Percentiles rank a stretch among this genome's conserved stretches.
Evolutionary conservation across 345 rosid genomes (phyloP).

Genomic region (Ceriops zippeliana): DNA sequence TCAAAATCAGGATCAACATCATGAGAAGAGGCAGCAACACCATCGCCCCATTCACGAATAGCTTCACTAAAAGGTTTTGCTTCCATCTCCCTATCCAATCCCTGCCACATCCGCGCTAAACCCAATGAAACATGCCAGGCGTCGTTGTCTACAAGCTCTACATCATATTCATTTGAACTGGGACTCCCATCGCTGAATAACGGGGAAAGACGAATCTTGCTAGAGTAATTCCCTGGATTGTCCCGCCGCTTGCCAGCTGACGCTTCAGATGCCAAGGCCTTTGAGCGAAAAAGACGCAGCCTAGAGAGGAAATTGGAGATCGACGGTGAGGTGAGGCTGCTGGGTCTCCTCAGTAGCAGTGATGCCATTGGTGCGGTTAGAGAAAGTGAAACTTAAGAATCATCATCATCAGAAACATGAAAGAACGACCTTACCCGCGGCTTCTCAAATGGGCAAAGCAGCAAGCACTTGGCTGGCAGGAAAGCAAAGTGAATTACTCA

Average conservation of each 20-base stretch:
- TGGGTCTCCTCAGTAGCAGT: too few species aligned
- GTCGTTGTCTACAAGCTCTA: conserved; percentile 68
- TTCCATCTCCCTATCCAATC: too few species aligned
- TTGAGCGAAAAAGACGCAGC: conserved; percentile 28
- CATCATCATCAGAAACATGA: too few species aligned
- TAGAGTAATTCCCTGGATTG: neutral
- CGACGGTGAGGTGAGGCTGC: too few species aligned
- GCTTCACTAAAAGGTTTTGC: conserved; percentile 16
- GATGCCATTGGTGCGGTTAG: too few species aligned
- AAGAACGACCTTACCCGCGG: too few species aligned
- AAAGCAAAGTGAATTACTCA: too few species aligned
- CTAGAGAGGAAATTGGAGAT: too few species aligned
- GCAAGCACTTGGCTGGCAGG: too few species aligned
- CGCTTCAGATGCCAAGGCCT: conserved; percentile 13
- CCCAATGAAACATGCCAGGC: conserved; percentile 67
- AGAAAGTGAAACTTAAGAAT: too few species aligned
- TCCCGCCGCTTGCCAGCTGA: neutral
- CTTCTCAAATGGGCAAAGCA: too few species aligned
- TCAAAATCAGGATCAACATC: conserved; percentile 9
- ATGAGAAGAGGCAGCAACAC: conserved; percentile 13
- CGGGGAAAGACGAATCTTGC: conserved; percentile 31
- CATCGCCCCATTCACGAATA: conserved; percentile 20
- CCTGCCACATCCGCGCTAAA: conserved; percentile 25
- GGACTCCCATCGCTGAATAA: conserved; percentile 25
- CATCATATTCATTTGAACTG: conserved; percentile 23